Conservation (phyloP, 306 rosid genomes). For the Mimosa pudica region DNA sequence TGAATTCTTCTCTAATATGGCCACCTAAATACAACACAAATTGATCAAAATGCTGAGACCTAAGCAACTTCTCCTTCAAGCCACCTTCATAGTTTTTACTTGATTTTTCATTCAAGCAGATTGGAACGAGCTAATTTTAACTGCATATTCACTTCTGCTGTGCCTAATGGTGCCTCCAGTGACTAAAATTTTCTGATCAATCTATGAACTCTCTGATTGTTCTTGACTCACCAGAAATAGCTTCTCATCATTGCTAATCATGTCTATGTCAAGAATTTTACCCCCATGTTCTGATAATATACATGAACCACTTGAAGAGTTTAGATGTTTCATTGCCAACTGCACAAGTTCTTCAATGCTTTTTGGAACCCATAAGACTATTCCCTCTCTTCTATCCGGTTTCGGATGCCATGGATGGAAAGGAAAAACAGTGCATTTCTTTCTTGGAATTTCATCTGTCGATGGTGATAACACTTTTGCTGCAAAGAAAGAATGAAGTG, state of each 20-base stretch:
- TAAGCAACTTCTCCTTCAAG: background rate
- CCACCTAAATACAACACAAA: background rate
- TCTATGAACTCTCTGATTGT: constrained; percentile 3
- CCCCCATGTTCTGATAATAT: constrained; percentile 48
- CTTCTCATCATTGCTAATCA: constrained; percentile 43
- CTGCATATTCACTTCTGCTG: background rate
- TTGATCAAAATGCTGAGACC: background rate
- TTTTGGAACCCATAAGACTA: constrained; percentile 46
- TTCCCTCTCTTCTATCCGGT: constrained; percentile 37
- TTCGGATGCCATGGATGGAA: constrained; percentile 46
- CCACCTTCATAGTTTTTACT: background rate
- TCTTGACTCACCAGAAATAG: constrained; percentile 38
- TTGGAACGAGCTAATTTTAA: constrained; percentile 7
- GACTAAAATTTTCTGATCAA: background rate
- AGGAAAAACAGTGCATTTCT: constrained; percentile 48
- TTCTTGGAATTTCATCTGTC: constrained; percentile 28
- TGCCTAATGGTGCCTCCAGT: background rate
- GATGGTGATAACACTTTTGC: constrained; percentile 22
- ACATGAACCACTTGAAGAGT: constrained; percentile 9
- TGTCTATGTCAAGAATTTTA: constrained; percentile 38
- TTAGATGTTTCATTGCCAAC: constrained; percentile 34
- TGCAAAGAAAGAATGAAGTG: constrained; percentile 2
- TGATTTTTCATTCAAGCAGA: background rate
- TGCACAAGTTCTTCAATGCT: constrained; percentile 45
- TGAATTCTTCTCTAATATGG: background rate